Conservation (phyloP, 208 protist species). For the Trichomonas vaginalis region DNA sequence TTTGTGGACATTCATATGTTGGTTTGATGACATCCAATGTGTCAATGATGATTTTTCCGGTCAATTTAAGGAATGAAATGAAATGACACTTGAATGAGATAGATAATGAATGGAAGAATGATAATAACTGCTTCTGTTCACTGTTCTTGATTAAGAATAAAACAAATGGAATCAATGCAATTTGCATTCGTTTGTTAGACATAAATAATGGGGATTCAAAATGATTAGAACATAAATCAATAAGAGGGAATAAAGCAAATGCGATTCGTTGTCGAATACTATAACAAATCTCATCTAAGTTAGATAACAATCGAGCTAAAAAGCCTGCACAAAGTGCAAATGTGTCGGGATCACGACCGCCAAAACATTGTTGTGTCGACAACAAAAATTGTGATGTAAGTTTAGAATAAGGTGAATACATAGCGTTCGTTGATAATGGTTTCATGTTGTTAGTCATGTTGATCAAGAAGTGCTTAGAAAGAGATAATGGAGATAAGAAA, state of each 20-base stretch:
- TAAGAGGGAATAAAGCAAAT: background rate
- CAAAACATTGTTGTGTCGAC: background rate
- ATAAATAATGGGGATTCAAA: background rate
- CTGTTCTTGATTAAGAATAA: background rate
- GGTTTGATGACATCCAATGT: background rate
- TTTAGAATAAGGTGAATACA: background rate
- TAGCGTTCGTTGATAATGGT: background rate
- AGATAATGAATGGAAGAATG: background rate
- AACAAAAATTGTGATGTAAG: background rate
- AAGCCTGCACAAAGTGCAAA: background rate
- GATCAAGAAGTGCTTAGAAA: background rate
- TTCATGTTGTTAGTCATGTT: background rate
- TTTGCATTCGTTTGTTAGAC: background rate
- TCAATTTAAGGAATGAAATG: background rate
- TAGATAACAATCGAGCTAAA: background rate
- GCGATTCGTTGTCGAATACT: background rate
- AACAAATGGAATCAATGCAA: background rate
- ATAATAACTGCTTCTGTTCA: background rate
- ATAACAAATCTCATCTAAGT: background rate
- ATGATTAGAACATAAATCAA: background rate
- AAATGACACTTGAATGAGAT: background rate
- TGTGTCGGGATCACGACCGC: background rate
- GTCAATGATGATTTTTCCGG: background rate
- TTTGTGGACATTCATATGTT: background rate
- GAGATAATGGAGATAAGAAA: background rate